Evolutionary conservation across 1,284 basidiomycete species (phyloP).

Genomic region (Leccinum angustisporum): DNA sequence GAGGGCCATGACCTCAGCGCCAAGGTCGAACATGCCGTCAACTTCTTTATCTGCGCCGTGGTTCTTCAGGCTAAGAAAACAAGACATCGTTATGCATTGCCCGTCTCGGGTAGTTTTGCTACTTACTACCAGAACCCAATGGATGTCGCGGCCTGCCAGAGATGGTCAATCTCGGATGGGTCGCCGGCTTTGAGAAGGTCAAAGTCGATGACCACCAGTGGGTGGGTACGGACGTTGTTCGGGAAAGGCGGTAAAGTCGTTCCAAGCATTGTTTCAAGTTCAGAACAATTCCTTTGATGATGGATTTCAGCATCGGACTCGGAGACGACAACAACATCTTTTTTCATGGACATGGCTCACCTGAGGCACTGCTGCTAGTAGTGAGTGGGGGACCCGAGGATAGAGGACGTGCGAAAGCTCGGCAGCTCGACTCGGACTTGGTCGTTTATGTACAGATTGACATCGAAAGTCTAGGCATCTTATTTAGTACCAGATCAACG

Average conservation of each 20-base stretch:
- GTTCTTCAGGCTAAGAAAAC: background rate
- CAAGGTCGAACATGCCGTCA: background rate
- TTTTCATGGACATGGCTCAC: background rate
- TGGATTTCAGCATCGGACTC: background rate
- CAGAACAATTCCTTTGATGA: background rate
- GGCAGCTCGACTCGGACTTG: too few species aligned
- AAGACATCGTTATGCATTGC: background rate
- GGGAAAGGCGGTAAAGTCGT: background rate
- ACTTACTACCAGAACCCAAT: background rate
- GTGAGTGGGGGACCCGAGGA: too few species aligned
- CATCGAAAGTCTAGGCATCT: too few species aligned
- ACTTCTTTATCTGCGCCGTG: background rate
- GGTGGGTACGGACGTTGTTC: background rate
- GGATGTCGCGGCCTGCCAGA: background rate
- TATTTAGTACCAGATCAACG: too few species aligned
- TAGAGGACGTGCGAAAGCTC: background rate
- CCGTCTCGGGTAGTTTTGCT: too few species aligned
- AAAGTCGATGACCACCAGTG: background rate
- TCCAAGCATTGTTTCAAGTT: background rate
- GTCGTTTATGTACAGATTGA: too few species aligned
- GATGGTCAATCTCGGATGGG: background rate
- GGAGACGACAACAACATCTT: background rate
- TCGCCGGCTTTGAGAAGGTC: background rate
- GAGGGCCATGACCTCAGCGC: background rate
- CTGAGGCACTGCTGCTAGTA: background rate